Base-by-base conservation (phyloP, 495 filamentous ascomycete genomes). In the Aspergillus bertholletiae region DNA sequence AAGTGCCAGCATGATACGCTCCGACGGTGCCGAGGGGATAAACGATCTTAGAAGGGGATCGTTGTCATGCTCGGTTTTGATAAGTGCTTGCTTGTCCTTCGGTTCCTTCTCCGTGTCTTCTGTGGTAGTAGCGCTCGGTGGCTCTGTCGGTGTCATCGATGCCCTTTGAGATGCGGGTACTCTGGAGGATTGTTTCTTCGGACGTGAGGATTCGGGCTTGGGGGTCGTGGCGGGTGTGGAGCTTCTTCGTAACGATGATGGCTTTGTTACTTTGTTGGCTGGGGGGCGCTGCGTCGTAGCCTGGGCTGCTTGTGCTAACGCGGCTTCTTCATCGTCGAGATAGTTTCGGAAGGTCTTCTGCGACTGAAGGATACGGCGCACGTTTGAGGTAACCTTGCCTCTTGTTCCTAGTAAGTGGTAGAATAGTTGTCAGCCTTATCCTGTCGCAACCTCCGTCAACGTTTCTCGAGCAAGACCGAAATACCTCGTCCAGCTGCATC, bases 301-400 rank as follows among this genome's bases (percentile, higher is more conserved):
- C 23, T 28, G 61, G 28, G 75, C 69, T n/a, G 60, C 50, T 23
- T 58, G 73, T 1, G 80, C 75, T 37, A 85, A 65, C 20, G 87
- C 74, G 7, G 92, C 92, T 60, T 90, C 84, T 73, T 90, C 92
- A 69, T 97, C 92, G 53, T 89, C 88, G 30, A 97, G 81, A 63
- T 97, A 88, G 70, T 97, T 95, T 37, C 84, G 81, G 61, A 96
- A 96, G 0, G 89, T 92, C 75, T 96, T 96, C 68, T 95, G 88
- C 2, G 87, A 92, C 60, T 85, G 83, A n/a, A 96, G 76, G 59
- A 97, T 94, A 64, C 88, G 88, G 59, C 90, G 88, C n/a, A 94
- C 89, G 64, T 86, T 88, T 3, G 87, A 77, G 17, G 91, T 91
- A 51, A 81, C 78, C 68, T 92, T 90, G 51, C 64, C 63, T 55